Conservation (phyloP, 495 filamentous ascomycete genomes). For the Achaetomiella virescens region DNA sequence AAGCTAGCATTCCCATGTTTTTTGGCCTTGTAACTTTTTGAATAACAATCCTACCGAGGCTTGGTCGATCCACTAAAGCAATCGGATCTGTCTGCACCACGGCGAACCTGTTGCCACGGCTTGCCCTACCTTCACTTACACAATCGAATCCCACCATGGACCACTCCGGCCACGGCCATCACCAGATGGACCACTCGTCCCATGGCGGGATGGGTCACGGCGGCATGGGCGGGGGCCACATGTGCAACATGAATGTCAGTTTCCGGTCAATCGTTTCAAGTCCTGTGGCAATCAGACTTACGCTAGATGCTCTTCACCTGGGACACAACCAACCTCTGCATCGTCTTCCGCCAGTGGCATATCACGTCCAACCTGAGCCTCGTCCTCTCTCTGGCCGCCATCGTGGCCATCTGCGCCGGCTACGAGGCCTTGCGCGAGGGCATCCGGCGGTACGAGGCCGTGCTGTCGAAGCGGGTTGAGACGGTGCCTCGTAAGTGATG, state of each 20-base stretch:
- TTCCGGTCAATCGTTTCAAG: neutral
- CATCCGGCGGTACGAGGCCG: constrained; percentile 69
- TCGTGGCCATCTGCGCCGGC: constrained; percentile 76
- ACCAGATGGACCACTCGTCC: constrained; percentile 41
- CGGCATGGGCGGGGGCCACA: constrained; percentile 18
- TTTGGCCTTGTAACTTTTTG: no score
- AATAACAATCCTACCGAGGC: no score
- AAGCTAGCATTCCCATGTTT: neutral
- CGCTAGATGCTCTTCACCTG: constrained; percentile 93
- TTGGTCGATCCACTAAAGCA: no score
- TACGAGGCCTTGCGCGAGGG: constrained; percentile 82
- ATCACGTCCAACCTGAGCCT: constrained; percentile 65
- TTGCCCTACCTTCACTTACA: neutral
- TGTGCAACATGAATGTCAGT: constrained; percentile 83
- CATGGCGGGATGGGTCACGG: constrained; percentile 50
- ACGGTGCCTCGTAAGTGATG: constrained; percentile 50
- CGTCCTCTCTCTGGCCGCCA: constrained; percentile 70
- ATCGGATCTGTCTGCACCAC: no score
- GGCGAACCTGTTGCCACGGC: no score
- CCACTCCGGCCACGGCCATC: constrained; percentile 38
- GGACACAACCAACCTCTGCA: constrained; percentile 86
- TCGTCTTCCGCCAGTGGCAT: constrained; percentile 90
- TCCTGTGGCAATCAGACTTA: neutral
- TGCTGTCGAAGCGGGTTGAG: constrained; percentile 46
- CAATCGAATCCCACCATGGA: constrained; percentile 31